Evolutionary conservation across 78 protist genomes (phyloP).

Genomic region (Speleostelium caveatum): DNA sequence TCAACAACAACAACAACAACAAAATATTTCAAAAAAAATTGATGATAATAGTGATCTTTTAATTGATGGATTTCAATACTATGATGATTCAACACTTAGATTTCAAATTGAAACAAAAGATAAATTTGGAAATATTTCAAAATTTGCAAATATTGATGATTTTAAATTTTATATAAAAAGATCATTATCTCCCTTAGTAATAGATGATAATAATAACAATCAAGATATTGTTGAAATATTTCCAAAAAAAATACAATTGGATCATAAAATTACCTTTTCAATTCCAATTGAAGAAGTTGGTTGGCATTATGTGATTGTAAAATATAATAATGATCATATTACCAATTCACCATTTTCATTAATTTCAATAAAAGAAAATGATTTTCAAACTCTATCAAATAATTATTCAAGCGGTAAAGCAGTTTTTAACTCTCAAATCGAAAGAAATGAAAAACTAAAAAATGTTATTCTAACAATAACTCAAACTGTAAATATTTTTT

Average conservation of each 20-base stretch:
- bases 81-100: neutral
- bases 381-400: slow-evolving; percentile 28
- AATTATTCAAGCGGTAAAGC: slow-evolving; percentile 8
- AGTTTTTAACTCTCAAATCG: slow-evolving; percentile 43
- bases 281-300: slow-evolving; percentile 5
- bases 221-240: neutral
- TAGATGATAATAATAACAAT: neutral
- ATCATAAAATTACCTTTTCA: neutral
- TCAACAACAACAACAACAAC: too few relatives aligned
- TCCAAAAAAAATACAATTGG: neutral
- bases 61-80: too few relatives aligned
- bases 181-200: slow-evolving; percentile 17
- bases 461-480: slow-evolving; percentile 9
- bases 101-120: slow-evolving; percentile 54
- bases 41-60: too few relatives aligned
- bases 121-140: slow-evolving; percentile 26
- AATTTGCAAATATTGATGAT: neutral
- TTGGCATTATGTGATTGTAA: slow-evolving; percentile 22
- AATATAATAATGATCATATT: slow-evolving; percentile 11
- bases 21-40: too few relatives aligned
- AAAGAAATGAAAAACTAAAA: slow-evolving; percentile 29
- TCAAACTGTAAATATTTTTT: slow-evolving; percentile 21
- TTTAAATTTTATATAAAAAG: slow-evolving; percentile 22
- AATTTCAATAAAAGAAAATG: slow-evolving; percentile 18
- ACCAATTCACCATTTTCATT: slow-evolving; percentile 35